phyloP scores from a whole-genome alignment of 1,139 yeast species.

The Hanseniaspora gamundiae region DNA sequence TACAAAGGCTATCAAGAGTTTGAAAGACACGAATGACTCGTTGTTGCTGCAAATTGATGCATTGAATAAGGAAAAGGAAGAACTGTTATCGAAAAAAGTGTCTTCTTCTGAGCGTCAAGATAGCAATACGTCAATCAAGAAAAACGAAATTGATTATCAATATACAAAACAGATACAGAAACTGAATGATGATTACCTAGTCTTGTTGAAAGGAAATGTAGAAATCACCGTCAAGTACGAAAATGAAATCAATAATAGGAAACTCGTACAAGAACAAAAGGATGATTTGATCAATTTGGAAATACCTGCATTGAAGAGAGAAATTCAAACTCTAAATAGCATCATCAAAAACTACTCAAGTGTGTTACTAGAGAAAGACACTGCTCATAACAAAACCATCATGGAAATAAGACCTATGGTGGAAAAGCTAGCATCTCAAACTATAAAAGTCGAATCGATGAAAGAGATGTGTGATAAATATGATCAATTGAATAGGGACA shows the following conservation, averaged over 20 bases:
- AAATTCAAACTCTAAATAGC: neutral
- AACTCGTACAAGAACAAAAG: neutral
- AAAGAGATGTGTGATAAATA: neutral
- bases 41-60: neutral
- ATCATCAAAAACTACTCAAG: neutral
- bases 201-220: neutral
- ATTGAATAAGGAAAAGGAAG: constrained; percentile 50
- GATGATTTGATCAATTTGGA: neutral
- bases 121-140: too few species aligned
- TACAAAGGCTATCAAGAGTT: constrained; percentile 39
- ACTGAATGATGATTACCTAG: too few species aligned
- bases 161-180: too few species aligned
- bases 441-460: neutral
- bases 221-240: neutral
- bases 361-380: neutral
- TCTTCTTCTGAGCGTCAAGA: too few species aligned
- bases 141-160: neutral
- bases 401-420: neutral
- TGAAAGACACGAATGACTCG: neutral
- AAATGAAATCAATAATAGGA: neutral
- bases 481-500: neutral
- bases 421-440: neutral
- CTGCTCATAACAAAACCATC: neutral
- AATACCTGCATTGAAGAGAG: neutral
- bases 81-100: constrained; percentile 36